A percentile compares a stretch with the other conserved stretches of the same genome.
These are phyloP conservation scores for Mortierella sp. DNA, from an alignment of 371 early-diverging fungal species.

Conservation along the genomic window DNA sequence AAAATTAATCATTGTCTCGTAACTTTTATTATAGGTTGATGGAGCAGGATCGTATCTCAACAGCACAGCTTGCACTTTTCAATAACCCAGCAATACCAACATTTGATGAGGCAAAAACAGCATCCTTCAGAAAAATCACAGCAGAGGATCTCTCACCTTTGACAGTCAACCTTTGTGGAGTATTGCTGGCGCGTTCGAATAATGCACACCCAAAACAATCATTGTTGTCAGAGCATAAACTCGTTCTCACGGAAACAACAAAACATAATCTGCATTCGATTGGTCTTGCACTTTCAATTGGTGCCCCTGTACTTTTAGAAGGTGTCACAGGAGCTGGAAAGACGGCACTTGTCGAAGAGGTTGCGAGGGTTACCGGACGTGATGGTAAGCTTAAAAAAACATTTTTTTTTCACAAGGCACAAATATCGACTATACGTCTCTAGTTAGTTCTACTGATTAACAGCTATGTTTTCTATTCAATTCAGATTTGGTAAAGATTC, in stretches of 20 bases:
- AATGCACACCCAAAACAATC: slow-evolving; percentile 22
- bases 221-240: slow-evolving; percentile 55
- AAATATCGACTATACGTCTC: no score
- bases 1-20: background rate
- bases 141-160: slow-evolving; percentile 65
- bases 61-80: slow-evolving; percentile 55
- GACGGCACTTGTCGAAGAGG: slow-evolving; percentile 92
- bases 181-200: slow-evolving; percentile 59
- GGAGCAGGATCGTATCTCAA: slow-evolving; percentile 55
- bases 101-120: background rate
- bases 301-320: slow-evolving; percentile 92
- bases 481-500: slow-evolving; percentile 91
- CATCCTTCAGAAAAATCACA: slow-evolving; percentile 39
- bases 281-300: slow-evolving; percentile 86
- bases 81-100: slow-evolving; percentile 33
- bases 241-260: slow-evolving; percentile 84
- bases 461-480: background rate
- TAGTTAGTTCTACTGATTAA: background rate
- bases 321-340: slow-evolving; percentile 98
- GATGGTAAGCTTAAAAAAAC: slow-evolving; percentile 34
- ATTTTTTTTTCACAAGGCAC: background rate
- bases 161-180: slow-evolving; percentile 76
- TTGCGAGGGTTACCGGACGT: slow-evolving; percentile 83
- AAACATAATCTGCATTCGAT: slow-evolving; percentile 78
- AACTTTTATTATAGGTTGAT: slow-evolving; percentile 26